Percentiles rank a stretch among this genome's conserved stretches.
Conservation (phyloP, 495 filamentous ascomycete genomes). For the Podospora anserina region DNA sequence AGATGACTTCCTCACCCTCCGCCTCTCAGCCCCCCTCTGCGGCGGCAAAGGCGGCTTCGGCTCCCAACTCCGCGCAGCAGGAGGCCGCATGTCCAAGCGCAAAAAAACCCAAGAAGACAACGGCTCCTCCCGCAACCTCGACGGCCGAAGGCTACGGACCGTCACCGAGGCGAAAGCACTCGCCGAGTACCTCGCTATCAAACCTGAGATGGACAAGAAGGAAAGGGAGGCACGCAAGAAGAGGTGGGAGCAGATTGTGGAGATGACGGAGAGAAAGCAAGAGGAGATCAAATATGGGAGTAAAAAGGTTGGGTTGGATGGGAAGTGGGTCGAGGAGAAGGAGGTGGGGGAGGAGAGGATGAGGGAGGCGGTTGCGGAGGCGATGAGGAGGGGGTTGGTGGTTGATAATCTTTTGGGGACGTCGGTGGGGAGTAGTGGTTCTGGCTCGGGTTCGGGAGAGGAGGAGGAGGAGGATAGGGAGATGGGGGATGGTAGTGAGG, state of each 20-base stretch:
- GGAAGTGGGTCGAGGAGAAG: conserved; percentile 90
- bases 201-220: conserved; percentile 92
- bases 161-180: conserved; percentile 92
- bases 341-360: conserved; percentile 81
- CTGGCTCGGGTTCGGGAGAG: conserved; percentile 31
- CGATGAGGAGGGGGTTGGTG: conserved; percentile 65
- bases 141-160: conserved; percentile 84
- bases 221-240: conserved; percentile 80
- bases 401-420: conserved; percentile 50
- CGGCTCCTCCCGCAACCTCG: conserved; percentile 86
- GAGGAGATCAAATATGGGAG: conserved; percentile 71
- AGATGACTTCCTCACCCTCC: conserved; percentile 71
- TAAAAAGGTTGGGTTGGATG: conserved; percentile 67
- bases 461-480: conserved; percentile 28
- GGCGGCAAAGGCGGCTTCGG: conserved; percentile 98
- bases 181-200: conserved; percentile 90
- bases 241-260: conserved; percentile 81
- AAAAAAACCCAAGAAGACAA: conserved; percentile 82
- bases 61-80: conserved; percentile 91
- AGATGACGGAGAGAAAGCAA: conserved; percentile 72
- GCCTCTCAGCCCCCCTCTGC: conserved; percentile 67
- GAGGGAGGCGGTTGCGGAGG: conserved; percentile 74
- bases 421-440: conserved; percentile 32
- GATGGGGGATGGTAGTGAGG: conserved; percentile 36
- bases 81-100: conserved; percentile 95